Evolutionary conservation across 441 rosid genomes (phyloP).

Genomic region (Capsella rubella): DNA sequence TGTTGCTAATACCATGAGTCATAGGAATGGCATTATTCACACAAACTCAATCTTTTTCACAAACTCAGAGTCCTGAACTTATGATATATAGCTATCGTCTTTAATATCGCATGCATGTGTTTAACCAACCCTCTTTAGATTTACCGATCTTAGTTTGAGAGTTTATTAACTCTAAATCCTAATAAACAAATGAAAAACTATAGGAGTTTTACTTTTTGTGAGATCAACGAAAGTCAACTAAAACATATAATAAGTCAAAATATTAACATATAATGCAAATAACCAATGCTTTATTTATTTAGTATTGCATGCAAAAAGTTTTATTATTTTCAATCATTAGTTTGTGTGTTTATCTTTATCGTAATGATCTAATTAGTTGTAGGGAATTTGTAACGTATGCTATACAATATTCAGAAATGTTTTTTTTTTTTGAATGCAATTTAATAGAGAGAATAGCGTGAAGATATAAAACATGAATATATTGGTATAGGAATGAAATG

Average conservation of each 20-base stretch:
- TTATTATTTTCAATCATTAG: slow-evolving; percentile 36
- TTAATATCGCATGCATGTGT: background rate
- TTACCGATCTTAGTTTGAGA: background rate
- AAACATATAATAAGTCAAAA: background rate
- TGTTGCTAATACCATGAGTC: background rate
- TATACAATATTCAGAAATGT: background rate
- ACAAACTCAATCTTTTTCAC: slow-evolving; percentile 29
- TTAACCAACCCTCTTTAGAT: background rate
- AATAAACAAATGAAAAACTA: no score
- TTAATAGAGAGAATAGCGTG: slow-evolving; percentile 11
- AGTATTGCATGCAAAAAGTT: slow-evolving; percentile 29
- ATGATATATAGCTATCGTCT: background rate
- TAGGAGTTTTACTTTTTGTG: no score
- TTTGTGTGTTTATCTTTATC: slow-evolving; percentile 4
- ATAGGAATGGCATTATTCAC: slow-evolving; percentile 23
- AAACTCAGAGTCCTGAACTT: slow-evolving; percentile 5
- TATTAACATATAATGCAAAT: slow-evolving; percentile 1
- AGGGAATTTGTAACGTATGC: background rate
- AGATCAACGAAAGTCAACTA: background rate
- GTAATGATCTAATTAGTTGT: background rate
- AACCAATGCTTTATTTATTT: background rate
- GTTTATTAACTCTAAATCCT: no score
- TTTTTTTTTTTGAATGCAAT: background rate
- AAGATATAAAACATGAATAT: background rate
- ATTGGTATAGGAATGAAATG: slow-evolving; percentile 22